These are phyloP conservation scores for Crithidia brevicula DNA, from an alignment of 208 protist genomes.

Conservation along the genomic window DNA sequence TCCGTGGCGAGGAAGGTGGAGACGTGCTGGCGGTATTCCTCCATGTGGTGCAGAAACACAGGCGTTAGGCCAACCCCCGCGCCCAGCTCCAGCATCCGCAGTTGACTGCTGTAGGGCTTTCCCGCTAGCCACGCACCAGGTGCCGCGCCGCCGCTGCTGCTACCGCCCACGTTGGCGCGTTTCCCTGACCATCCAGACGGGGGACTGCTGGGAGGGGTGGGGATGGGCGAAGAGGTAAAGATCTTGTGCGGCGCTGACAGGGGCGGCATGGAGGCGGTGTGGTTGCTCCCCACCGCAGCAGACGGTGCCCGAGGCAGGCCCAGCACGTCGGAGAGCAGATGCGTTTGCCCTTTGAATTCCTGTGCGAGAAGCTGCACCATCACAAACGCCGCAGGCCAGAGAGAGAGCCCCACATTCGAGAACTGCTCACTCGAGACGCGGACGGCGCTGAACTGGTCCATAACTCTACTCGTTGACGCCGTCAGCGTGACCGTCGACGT, in stretches of 20 bases:
- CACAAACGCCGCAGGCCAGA: constrained; percentile 85
- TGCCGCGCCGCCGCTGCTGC: neutral
- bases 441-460: constrained; percentile 47
- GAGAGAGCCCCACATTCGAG: constrained; percentile 74
- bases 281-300: neutral
- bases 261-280: neutral
- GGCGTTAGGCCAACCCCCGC: constrained; percentile 77
- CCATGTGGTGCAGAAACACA: constrained; percentile 48
- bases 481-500: too few relatives aligned
- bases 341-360: constrained; percentile 49
- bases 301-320: constrained; percentile 20
- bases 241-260: constrained; percentile 8
- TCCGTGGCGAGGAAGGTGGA: constrained; percentile 57
- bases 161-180: neutral
- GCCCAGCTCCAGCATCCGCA: constrained; percentile 79
- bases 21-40: constrained; percentile 47
- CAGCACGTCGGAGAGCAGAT: constrained; percentile 37
- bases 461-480: constrained; percentile 4
- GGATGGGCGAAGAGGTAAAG: neutral
- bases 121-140: neutral
- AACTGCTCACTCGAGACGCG: constrained; percentile 69
- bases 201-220: neutral
- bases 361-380: constrained; percentile 72
- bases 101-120: constrained; percentile 23
- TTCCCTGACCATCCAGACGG: neutral